phyloP scores from a whole-genome alignment of 2,329 filamentous ascomycete species.

The Hypoxylon rubiginosum region DNA sequence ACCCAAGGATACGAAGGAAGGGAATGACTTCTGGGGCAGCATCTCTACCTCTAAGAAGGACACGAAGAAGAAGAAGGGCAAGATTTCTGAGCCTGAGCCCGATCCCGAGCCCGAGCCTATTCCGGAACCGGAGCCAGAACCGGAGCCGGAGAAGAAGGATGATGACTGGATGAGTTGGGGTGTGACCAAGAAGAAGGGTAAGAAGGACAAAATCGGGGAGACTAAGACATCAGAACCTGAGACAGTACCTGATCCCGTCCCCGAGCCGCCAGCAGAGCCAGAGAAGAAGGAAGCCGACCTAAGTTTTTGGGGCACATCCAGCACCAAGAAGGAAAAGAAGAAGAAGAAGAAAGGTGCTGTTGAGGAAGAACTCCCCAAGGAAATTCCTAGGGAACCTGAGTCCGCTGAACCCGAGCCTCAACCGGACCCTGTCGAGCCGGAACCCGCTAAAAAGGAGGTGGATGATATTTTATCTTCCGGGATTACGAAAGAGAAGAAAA shows the following conservation, averaged over 20 bases:
- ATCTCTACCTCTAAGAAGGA: constrained; percentile 46
- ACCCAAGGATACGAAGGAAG: constrained; percentile 52
- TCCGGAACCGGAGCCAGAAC: constrained; percentile 27
- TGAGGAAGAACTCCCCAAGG: constrained; percentile 14
- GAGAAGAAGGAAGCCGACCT: constrained; percentile 39
- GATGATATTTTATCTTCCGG: constrained; percentile 33
- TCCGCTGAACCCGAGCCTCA: constrained; percentile 48
- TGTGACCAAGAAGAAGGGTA: constrained; percentile 57
- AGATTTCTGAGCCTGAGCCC: constrained; percentile 25
- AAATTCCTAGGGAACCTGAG: constrained; percentile 39
- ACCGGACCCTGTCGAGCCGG: constrained; percentile 42
- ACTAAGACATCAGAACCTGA: constrained; percentile 47
- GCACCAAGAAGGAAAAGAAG: constrained; percentile 47
- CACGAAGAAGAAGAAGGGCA: constrained; percentile 54
- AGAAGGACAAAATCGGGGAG: constrained; percentile 57
- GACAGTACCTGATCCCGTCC: constrained; percentile 23
- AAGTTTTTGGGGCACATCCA: constrained; percentile 30
- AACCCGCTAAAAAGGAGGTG: constrained; percentile 18
- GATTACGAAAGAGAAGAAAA: constrained; percentile 41
- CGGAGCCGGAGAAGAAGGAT: constrained; percentile 39
- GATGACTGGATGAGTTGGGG: constrained; percentile 49
- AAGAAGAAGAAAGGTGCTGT: constrained; percentile 52
- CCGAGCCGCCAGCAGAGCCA: constrained; percentile 25
- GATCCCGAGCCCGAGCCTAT: constrained; percentile 28
- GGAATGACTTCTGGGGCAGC: constrained; percentile 51